phyloP scores from a whole-genome alignment of 1,139 yeast genomes.

The Zygotorulaspora mrakii region DNA sequence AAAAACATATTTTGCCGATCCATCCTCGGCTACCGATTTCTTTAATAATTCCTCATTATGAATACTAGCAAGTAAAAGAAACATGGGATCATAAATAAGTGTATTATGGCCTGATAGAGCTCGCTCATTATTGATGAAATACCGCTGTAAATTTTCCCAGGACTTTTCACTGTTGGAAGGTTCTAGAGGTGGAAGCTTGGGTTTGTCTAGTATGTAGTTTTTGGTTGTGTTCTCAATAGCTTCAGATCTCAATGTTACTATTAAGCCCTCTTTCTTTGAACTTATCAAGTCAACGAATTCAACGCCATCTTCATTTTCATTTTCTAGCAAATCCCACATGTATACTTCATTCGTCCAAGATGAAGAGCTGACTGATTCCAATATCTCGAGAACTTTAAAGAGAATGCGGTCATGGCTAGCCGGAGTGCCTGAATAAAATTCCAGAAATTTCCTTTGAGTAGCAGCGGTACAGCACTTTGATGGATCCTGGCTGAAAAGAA shows the following conservation, averaged over 20 bases:
- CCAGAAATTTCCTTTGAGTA: slow-evolving; percentile 48
- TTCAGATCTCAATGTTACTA: slow-evolving; percentile 53
- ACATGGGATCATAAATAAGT: slow-evolving; percentile 56
- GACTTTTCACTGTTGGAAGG: slow-evolving; percentile 11
- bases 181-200: slow-evolving; percentile 19
- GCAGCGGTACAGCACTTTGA: slow-evolving; percentile 45
- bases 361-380: slow-evolving; percentile 51
- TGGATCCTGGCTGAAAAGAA: slow-evolving; percentile 48
- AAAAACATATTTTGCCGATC: slow-evolving; percentile 38
- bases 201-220: slow-evolving; percentile 36
- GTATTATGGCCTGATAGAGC: slow-evolving; percentile 14
- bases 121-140: slow-evolving; percentile 29
- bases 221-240: slow-evolving; percentile 49
- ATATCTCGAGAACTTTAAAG: slow-evolving; percentile 48
- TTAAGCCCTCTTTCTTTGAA: slow-evolving; percentile 47
- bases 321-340: slow-evolving; percentile 62
- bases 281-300: slow-evolving; percentile 47
- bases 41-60: slow-evolving; percentile 59
- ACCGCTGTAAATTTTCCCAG: slow-evolving; percentile 33
- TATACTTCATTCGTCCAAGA: slow-evolving; percentile 61
- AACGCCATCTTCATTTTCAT: slow-evolving; percentile 41
- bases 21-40: slow-evolving; percentile 35
- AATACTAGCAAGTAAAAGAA: slow-evolving; percentile 52
- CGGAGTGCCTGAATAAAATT: slow-evolving; percentile 59
- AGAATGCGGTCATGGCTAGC: slow-evolving; percentile 60